Evolutionary conservation across 108 stramenopile genomes (phyloP), one percentile per base, ranked within the genome.

Genomic region (Thalassiosira profunda): DNA sequence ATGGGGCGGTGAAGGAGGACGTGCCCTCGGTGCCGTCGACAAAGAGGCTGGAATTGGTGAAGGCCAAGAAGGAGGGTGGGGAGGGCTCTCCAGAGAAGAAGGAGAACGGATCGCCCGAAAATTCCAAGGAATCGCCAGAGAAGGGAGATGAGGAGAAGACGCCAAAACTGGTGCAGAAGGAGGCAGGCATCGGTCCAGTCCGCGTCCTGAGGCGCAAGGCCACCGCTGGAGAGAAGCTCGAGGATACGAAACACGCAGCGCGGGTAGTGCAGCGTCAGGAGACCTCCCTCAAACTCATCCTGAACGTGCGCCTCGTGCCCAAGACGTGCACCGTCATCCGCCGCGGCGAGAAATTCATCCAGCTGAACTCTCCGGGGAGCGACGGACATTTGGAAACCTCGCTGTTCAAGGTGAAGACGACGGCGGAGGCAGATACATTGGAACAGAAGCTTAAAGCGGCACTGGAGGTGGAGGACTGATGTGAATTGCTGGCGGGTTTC

Each of bases 241-340:
- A 57, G 36, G 12, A 36, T 26, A 53, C 41, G 15, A 51, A 29
- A 28, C 47, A 17, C 15, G 17, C 49, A 15, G 68, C 68, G 18
- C 85, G 93, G 10, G 58, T 94, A 18, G 90, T 91, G 23, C 90
- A 91, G 62, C 71, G 90, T 40, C 74, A 82, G n/a, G 88, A 90
- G 61, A 72, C 67, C 12, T 68, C 82, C 4, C 85, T 80, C 35
- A 85, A 78, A 43, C 56, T 90, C 21, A 74, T 94, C 41, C 72
- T 91, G 15, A 94, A 94, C 62, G 44, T 77, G 0, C 62, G 57
- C 18, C 59, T 93, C 8, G 45, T 64, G 11, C 78, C 72, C 34
- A 68, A 65, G 11, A 74, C 84, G 42, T 76, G 75, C 43, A 73
- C 34, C 6, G 51, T 78, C 5, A 12, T 29, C 24, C 58, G 76